Conservation (phyloP, 331 rosid species). For the Malus hybrid region DNA sequence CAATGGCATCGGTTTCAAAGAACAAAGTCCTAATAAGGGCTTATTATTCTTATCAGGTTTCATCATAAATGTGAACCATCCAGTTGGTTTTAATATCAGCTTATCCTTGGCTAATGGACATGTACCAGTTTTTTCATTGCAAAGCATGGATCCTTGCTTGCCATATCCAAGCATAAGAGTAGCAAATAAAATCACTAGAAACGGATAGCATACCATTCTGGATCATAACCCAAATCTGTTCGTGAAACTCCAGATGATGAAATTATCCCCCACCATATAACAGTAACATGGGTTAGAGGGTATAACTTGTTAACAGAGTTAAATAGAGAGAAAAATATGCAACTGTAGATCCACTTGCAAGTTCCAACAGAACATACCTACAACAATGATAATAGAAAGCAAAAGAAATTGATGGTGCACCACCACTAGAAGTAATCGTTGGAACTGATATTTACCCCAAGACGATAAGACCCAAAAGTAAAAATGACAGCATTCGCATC, state of each 20-base stretch:
- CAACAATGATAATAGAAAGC: neutral
- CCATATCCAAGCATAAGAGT: neutral
- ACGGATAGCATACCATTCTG: neutral
- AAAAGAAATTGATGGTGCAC: neutral
- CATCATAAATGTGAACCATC: neutral
- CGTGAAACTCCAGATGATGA: neutral
- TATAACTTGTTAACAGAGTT: neutral
- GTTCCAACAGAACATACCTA: neutral
- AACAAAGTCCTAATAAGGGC: neutral
- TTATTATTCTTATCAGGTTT: neutral
- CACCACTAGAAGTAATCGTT: neutral
- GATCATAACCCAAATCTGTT: neutral
- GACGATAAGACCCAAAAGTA: conserved; percentile 89
- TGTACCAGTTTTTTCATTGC: neutral
- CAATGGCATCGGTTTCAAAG: neutral
- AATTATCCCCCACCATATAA: neutral
- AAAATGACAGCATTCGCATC: conserved; percentile 81
- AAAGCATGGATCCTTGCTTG: conserved; percentile 1
- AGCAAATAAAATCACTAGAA: neutral
- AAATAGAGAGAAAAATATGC: conserved; percentile 2
- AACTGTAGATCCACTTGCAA: neutral
- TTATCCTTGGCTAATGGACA: neutral
- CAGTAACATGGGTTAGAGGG: neutral
- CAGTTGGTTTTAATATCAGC: neutral
- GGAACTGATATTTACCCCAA: conserved; percentile 59